Conservation (phyloP, 208 protist genomes). For the Leishmania mexicana region DNA sequence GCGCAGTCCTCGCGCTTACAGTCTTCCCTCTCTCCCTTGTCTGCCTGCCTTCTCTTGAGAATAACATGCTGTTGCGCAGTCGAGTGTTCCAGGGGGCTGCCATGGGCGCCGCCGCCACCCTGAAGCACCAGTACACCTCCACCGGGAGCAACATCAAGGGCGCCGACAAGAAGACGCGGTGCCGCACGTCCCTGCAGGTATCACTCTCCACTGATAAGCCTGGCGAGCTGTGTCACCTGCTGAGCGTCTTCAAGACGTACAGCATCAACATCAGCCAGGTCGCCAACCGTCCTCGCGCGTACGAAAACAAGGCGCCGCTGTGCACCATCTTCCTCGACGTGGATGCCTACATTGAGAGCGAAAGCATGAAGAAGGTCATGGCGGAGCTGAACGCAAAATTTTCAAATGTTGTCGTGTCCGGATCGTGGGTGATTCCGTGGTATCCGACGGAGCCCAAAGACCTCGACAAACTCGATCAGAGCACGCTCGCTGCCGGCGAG, state of each 20-base stretch:
- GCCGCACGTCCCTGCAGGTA: slow-evolving; percentile 60
- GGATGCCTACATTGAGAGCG: slow-evolving; percentile 48
- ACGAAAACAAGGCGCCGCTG: slow-evolving; percentile 45
- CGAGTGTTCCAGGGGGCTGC: background rate
- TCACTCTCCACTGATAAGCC: slow-evolving; percentile 45
- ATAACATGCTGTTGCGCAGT: slow-evolving; percentile 19
- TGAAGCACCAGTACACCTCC: slow-evolving; percentile 60
- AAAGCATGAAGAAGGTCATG: slow-evolving; percentile 42
- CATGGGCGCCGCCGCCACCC: slow-evolving; percentile 21
- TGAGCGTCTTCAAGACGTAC: slow-evolving; percentile 45
- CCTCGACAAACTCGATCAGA: slow-evolving; percentile 87
- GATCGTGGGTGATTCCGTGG: slow-evolving; percentile 77
- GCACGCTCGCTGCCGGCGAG: slow-evolving; percentile 77
- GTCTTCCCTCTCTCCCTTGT: background rate
- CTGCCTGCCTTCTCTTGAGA: background rate
- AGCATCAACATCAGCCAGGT: slow-evolving; percentile 67
- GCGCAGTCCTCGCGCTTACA: background rate
- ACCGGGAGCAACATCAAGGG: slow-evolving; percentile 49
- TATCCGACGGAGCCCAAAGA: slow-evolving; percentile 74
- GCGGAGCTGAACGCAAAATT: slow-evolving; percentile 29
- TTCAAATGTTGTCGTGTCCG: slow-evolving; percentile 42
- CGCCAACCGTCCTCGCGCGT: slow-evolving; percentile 45
- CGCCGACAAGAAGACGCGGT: slow-evolving; percentile 27
- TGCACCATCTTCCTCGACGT: slow-evolving; percentile 76
- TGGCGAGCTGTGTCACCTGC: slow-evolving; percentile 54